A percentile compares a stretch with the other conserved stretches of the same genome.
Conservation (phyloP, 768 basidiomycete genomes). For the Stropharia rugosoannulata region DNA sequence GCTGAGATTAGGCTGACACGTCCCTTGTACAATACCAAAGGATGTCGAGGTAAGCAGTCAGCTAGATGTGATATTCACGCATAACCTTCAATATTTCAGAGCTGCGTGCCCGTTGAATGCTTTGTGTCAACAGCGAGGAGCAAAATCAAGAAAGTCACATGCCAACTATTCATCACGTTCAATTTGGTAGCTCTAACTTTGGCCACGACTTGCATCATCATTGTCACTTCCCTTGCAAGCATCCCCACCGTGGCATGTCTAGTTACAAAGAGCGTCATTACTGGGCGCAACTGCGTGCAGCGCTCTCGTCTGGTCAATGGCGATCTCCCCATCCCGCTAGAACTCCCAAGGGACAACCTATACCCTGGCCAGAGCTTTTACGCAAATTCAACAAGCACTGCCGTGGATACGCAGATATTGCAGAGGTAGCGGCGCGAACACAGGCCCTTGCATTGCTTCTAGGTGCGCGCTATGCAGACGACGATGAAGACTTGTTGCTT, state of each 20-base stretch:
- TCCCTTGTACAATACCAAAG: too few species aligned
- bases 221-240: neutral
- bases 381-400: constrained; percentile 90
- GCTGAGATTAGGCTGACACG: too few species aligned
- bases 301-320: constrained; percentile 78
- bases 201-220: neutral
- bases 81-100: too few species aligned
- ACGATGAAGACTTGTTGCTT: constrained; percentile 49
- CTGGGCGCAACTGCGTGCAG: constrained; percentile 70
- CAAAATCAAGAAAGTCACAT: too few species aligned
- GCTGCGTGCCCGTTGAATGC: too few species aligned
- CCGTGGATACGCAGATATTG: constrained; percentile 53
- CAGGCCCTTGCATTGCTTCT: constrained; percentile 62
- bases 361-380: constrained; percentile 78
- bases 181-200: neutral
- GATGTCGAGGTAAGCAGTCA: too few species aligned
- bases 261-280: constrained; percentile 70
- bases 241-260: constrained; percentile 22
- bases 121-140: too few species aligned
- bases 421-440: constrained; percentile 67
- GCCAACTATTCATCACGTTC: neutral
- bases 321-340: constrained; percentile 58
- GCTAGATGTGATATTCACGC: too few species aligned
- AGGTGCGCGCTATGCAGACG: constrained; percentile 44
- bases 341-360: constrained; percentile 44